Base-by-base conservation (phyloP, 805 yeast genomes). In the Metschnikowia kunwiensis region DNA sequence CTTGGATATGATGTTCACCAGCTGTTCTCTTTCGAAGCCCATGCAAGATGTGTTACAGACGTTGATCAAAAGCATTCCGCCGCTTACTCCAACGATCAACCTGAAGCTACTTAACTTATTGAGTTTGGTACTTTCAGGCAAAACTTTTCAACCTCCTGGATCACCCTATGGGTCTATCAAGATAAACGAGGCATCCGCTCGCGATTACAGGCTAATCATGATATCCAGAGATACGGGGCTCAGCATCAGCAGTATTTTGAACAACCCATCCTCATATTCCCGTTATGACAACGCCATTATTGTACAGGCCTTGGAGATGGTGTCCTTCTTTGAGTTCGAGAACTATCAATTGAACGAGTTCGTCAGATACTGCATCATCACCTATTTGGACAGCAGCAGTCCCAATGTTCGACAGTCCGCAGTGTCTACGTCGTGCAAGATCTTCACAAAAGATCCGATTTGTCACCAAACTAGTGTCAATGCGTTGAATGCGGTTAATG, bases 381-480 rank as follows among this genome's bases (percentile, higher is more conserved):
- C 80, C 5, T 93, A 91, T 60, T 75, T 88, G 35, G 93, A 86
- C 36, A 91, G 86, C 57, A 82, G 77, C 34, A 80, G 78, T 52
- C 75, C 89, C 1, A 79, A 78, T 34, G 93, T 93, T 5, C 74
- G 97, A 39, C 78, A 83, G 53, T 74, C 82, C 1, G 95, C 97
- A 0, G 88, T 95, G 0, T 61, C 87, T 7, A 85, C 96, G 0
- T 82, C 96, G 1, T 78, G 95, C 50, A 73, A 75, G 21, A 69
- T 93, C 13, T 87, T 84, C 52, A 68, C 79, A 24, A 75, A 77
- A 27, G 96, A 88, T 50, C 82, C 93, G 1, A 84, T 89, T n/a
- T 80, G 93, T 46, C 75, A 75, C 43, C 95, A 87, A 55, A 78
- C 86, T 2, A 83, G 95, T 48, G 78, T 82, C 1, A 77, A 85